phyloP scores from a whole-genome alignment of 192 early-diverging fungal genomes.

The Linnemannia hyalina region DNA sequence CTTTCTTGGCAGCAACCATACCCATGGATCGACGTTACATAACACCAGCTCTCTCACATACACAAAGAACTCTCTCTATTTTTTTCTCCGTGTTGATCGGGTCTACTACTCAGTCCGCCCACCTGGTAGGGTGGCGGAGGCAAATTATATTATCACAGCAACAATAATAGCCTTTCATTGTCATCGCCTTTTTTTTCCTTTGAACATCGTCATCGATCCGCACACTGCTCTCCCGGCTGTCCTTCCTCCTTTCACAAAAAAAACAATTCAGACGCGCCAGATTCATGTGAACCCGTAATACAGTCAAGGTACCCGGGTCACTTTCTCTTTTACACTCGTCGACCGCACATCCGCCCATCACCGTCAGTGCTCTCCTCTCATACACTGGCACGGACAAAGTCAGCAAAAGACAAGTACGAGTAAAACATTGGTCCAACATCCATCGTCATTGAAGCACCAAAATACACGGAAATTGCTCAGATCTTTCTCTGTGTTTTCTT shows the following conservation, averaged over 20 bases:
- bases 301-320: background rate
- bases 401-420: background rate
- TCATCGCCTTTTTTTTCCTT: background rate
- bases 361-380: background rate
- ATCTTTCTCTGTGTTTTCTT: background rate
- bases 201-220: conserved; percentile 4
- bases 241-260: background rate
- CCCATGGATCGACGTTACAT: background rate
- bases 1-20: background rate
- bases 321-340: background rate
- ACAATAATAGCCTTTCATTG: background rate
- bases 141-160: background rate
- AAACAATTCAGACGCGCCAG: background rate
- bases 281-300: background rate
- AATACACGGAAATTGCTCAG: conserved; percentile 9
- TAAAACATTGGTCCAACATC: background rate
- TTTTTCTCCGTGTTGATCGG: background rate
- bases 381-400: background rate
- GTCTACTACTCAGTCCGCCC: background rate
- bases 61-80: no score
- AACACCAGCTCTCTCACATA: no score
- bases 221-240: background rate
- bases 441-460: background rate
- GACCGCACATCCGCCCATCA: background rate
- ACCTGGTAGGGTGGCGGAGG: background rate